A percentile compares a stretch with the other conserved stretches of the same genome.
These are phyloP conservation scores for Juncus effusus DNA, from an alignment of 176 grass and related monocot species.

Conservation along the genomic window DNA sequence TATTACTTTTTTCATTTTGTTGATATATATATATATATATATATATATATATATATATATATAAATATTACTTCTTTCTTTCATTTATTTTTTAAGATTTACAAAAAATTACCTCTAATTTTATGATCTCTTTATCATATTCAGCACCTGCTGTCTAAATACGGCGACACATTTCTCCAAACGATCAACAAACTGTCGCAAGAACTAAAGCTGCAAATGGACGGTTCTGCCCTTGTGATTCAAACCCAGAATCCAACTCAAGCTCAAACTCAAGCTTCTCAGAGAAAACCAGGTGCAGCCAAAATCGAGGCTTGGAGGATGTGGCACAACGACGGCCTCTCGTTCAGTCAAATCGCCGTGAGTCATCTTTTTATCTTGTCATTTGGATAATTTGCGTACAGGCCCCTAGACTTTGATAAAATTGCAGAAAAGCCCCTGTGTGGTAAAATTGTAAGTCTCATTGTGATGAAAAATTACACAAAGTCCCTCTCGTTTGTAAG, in stretches of 20 bases:
- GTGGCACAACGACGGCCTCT: constrained; percentile 60
- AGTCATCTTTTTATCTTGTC: constrained; percentile 31
- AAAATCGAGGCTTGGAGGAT: constrained; percentile 69
- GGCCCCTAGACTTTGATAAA: constrained; percentile 1
- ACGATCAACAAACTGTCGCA: constrained; percentile 53
- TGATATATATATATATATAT: too few relatives aligned
- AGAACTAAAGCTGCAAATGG: constrained; percentile 55
- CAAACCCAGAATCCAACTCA: constrained; percentile 6
- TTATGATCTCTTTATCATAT: constrained; percentile 30
- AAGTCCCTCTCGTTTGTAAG: too few relatives aligned
- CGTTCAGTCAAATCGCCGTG: constrained; percentile 79
- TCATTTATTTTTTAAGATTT: too few relatives aligned
- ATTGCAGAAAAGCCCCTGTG: background rate
- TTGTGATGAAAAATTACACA: too few relatives aligned
- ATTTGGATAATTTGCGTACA: constrained; percentile 23
- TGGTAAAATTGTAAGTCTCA: too few relatives aligned
- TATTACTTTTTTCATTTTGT: too few relatives aligned
- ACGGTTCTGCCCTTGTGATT: constrained; percentile 34
- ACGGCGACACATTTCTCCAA: constrained; percentile 63
- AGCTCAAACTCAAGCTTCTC: constrained; percentile 27
- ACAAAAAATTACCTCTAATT: too few relatives aligned
- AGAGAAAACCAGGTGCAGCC: constrained; percentile 42
- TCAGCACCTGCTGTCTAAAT: constrained; percentile 64
- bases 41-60: too few relatives aligned
- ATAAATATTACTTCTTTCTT: too few relatives aligned